Conservation (phyloP, 345 rosid species). For the Corymbia maculata region DNA sequence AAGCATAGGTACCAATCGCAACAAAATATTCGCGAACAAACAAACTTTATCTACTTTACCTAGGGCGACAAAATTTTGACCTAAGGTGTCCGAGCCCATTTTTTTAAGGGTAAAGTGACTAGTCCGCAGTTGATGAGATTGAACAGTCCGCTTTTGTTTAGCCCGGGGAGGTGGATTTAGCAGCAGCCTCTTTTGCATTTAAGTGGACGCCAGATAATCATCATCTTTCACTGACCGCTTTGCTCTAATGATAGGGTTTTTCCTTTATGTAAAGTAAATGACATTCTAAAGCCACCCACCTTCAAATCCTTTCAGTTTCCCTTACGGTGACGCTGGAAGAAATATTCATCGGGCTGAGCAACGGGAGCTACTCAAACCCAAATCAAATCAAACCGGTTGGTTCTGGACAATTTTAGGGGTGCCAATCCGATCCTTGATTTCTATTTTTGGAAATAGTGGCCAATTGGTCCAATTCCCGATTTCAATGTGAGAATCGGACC, state of each 20-base stretch:
- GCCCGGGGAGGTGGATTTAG: neutral
- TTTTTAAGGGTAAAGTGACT: neutral
- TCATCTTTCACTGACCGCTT: neutral
- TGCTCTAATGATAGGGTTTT: neutral
- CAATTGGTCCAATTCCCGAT: too few species aligned
- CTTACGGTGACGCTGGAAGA: neutral
- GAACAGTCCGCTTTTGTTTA: neutral
- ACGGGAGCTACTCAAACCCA: too few species aligned
- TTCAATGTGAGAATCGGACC: too few species aligned
- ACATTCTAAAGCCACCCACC: neutral
- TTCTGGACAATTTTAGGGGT: too few species aligned
- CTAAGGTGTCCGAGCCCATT: neutral
- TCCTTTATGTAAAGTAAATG: neutral
- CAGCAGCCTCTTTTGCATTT: fast-evolving
- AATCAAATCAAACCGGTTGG: too few species aligned
- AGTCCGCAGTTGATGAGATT: fast-evolving
- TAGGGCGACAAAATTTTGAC: neutral
- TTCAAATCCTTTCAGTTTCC: neutral
- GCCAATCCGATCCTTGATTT: too few species aligned
- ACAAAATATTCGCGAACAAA: fast-evolving
- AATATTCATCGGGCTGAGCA: too few species aligned
- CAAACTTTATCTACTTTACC: neutral
- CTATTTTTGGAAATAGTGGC: too few species aligned
- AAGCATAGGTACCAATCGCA: neutral
- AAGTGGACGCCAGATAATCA: neutral